phyloP scores from a whole-genome alignment of 2,329 filamentous ascomycete species.

The Macrophomina tecta region DNA sequence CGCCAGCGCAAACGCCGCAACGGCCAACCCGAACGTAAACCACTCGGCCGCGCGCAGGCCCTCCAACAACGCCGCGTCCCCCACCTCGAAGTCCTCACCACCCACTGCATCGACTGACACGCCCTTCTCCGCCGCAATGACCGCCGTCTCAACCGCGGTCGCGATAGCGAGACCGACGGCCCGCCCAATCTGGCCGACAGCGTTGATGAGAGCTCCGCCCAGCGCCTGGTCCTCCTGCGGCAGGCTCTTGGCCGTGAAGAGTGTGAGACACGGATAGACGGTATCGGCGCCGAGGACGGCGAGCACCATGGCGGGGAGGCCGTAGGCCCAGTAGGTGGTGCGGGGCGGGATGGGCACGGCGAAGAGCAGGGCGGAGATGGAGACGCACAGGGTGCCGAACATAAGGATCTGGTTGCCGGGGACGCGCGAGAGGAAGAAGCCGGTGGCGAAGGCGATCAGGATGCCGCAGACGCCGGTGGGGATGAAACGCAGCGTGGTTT shows the following conservation, averaged over 20 bases:
- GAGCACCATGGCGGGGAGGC: constrained; percentile 67
- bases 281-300: constrained; percentile 69
- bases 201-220: constrained; percentile 69
- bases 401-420: constrained; percentile 62
- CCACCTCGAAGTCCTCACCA: constrained; percentile 19
- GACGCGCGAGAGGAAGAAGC: constrained; percentile 61
- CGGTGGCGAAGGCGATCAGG: constrained; percentile 60
- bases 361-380: constrained; percentile 65
- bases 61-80: constrained; percentile 35
- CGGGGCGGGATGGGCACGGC: constrained; percentile 64
- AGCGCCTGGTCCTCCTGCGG: constrained; percentile 68
- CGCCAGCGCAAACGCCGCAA: background rate
- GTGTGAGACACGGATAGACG: constrained; percentile 66
- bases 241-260: constrained; percentile 67
- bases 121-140: constrained; percentile 59
- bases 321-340: constrained; percentile 69
- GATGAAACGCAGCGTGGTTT: constrained; percentile 71
- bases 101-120: constrained; percentile 33
- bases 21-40: constrained; percentile 10
- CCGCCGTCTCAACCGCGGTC: constrained; percentile 66
- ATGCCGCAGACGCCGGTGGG: constrained; percentile 66
- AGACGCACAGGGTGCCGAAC: constrained; percentile 61
- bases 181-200: constrained; percentile 66
- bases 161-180: constrained; percentile 67
- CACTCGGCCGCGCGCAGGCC: constrained; percentile 34